A percentile compares a stretch with the other conserved stretches of the same genome.
phyloP scores from a whole-genome alignment of 2,329 filamentous ascomycete species.

The Sclerotinia minor region DNA sequence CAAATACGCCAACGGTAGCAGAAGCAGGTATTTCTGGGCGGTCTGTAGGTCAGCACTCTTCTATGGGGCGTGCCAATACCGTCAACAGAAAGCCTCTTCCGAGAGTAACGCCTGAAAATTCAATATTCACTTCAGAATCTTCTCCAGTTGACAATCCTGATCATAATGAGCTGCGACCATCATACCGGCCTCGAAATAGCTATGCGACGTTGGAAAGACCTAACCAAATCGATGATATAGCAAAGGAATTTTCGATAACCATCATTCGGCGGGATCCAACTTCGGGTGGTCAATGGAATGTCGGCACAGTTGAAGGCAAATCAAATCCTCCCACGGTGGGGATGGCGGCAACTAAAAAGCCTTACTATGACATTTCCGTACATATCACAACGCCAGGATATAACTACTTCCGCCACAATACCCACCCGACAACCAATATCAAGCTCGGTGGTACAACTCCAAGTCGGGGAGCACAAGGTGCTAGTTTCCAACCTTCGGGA shows the following conservation, averaged over 20 bases:
- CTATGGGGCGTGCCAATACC: conserved; percentile 23
- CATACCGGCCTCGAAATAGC: conserved; percentile 16
- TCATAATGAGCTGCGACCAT: conserved; percentile 1
- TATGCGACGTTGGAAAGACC: conserved; percentile 23
- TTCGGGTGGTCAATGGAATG: conserved; percentile 72
- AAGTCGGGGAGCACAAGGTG: conserved; percentile 7
- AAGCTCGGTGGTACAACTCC: conserved; percentile 21
- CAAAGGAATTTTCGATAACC: conserved; percentile 42
- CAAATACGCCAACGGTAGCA: conserved; percentile 18
- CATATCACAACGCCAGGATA: conserved; percentile 41
- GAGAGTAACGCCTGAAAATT: conserved; percentile 24
- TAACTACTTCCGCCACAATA: conserved; percentile 35
- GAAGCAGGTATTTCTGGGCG: conserved; percentile 32
- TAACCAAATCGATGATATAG: conserved; percentile 3
- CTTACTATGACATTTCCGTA: conserved; percentile 41
- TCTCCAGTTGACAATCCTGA: background rate
- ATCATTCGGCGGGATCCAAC: conserved; percentile 73
- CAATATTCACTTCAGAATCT: background rate
- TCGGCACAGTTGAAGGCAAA: conserved; percentile 59
- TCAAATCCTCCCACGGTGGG: conserved; percentile 14
- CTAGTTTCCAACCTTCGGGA: background rate
- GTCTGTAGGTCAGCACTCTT: conserved; percentile 25
- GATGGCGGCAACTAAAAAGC: conserved; percentile 43
- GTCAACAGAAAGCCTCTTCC: conserved; percentile 30
- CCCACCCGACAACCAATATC: conserved; percentile 15